These are phyloP conservation scores for Alternaria viburni DNA, from an alignment of 2,329 filamentous ascomycete species.

Conservation along the genomic window DNA sequence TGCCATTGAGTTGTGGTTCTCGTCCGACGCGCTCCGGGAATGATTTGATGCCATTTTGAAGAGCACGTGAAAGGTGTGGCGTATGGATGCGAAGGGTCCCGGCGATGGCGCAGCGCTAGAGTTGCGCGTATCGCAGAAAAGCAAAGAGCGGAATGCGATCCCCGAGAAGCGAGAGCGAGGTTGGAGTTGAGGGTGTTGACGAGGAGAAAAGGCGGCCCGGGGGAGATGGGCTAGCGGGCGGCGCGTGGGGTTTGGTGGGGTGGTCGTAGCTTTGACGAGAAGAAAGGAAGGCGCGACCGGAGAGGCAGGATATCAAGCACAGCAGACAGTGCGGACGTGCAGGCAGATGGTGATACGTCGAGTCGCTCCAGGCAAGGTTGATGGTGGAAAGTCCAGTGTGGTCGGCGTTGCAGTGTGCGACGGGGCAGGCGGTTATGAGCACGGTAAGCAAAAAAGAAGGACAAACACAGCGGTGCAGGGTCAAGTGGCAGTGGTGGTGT, in stretches of 20 bases:
- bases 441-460: conserved; percentile 23
- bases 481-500: conserved; percentile 5
- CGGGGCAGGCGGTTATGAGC: neutral
- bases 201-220: conserved; percentile 20
- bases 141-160: neutral
- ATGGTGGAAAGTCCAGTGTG: conserved; percentile 19
- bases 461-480: conserved; percentile 23
- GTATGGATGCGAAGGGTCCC: conserved; percentile 2
- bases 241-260: conserved; percentile 29
- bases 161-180: conserved; percentile 1
- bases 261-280: conserved; percentile 17
- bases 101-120: conserved; percentile 15
- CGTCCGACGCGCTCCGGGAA: conserved; percentile 48
- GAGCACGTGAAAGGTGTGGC: conserved; percentile 6
- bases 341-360: conserved; percentile 2
- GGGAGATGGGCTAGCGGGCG: conserved; percentile 9
- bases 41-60: conserved; percentile 42
- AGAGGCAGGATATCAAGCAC: conserved; percentile 10
- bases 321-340: conserved; percentile 14
- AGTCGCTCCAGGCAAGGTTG: neutral
- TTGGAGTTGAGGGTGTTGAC: neutral
- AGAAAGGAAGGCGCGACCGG: conserved; percentile 18
- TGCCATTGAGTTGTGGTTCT: conserved; percentile 40
- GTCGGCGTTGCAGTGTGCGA: conserved; percentile 18
- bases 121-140: conserved; percentile 4